These are phyloP conservation scores for Manihot esculenta DNA, from an alignment of 441 rosid species.

Conservation along the genomic window DNA sequence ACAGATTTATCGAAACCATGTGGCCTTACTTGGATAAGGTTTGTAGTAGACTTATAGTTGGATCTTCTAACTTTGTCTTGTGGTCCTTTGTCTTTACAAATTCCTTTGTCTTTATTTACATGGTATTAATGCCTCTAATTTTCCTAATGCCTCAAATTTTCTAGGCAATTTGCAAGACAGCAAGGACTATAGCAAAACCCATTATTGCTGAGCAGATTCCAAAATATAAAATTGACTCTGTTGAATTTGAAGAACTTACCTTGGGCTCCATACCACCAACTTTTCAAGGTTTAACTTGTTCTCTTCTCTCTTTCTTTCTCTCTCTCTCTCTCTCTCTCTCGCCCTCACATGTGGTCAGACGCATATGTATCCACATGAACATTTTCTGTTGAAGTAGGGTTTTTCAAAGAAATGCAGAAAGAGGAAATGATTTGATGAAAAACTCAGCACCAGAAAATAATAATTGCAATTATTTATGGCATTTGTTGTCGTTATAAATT, in stretches of 20 bases:
- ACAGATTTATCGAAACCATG: constrained; percentile 68
- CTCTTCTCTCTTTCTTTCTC: constrained; percentile 12
- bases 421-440: not conserved
- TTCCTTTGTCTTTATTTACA: constrained; percentile 10
- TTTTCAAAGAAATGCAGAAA: not conserved
- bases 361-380: not conserved
- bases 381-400: not conserved
- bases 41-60: constrained; percentile 18
- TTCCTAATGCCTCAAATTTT: constrained; percentile 15
- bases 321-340: constrained; percentile 12
- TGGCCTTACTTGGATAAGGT: constrained; percentile 99
- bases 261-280: constrained; percentile 91
- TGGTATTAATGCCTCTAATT: constrained; percentile 21
- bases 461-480: not conserved
- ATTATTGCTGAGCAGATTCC: constrained; percentile 96
- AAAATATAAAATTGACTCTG: constrained; percentile 91
- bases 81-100: not conserved
- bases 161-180: constrained; percentile 92
- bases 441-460: not conserved
- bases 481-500: not conserved
- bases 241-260: constrained; percentile 82
- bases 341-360: not conserved
- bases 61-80: not conserved
- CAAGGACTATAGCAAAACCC: constrained; percentile 67
- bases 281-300: constrained; percentile 61